Evolutionary conservation across 108 stramenopile species (phyloP).

Genomic region (Fistulifera solaris): DNA sequence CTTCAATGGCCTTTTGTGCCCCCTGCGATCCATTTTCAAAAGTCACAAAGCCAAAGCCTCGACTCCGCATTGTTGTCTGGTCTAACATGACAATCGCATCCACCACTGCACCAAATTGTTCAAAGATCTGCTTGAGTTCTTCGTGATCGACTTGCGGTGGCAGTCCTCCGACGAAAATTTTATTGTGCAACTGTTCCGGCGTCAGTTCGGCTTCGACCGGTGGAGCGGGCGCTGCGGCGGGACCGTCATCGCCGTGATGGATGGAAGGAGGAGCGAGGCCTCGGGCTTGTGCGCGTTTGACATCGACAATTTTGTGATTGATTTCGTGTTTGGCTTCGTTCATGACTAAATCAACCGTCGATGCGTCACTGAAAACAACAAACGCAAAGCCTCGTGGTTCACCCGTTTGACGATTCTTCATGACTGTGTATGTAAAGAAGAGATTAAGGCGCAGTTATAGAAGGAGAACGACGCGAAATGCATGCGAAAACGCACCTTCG

Average conservation of each 20-base stretch:
- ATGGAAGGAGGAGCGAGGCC: constrained; percentile 79
- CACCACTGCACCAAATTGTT: constrained; percentile 68
- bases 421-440: constrained; percentile 39
- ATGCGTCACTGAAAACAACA: constrained; percentile 68
- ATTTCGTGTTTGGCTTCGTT: constrained; percentile 67
- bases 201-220: constrained; percentile 15
- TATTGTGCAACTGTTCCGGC: constrained; percentile 56
- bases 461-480: not conserved
- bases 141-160: constrained; percentile 71
- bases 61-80: constrained; percentile 53
- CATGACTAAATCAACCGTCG: constrained; percentile 82
- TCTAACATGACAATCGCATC: constrained; percentile 86
- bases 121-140: constrained; percentile 76
- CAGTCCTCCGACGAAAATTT: constrained; percentile 57
- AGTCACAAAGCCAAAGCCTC: constrained; percentile 90
- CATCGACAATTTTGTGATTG: constrained; percentile 83
- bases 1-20: constrained; percentile 64
- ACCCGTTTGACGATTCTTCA: constrained; percentile 79
- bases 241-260: constrained; percentile 23
- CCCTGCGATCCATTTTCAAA: constrained; percentile 74
- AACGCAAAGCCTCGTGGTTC: constrained; percentile 91
- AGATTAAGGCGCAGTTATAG: constrained; percentile 9
- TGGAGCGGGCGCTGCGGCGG: not conserved
- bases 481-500: constrained; percentile 3
- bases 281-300: constrained; percentile 83